Evolutionary conservation across 2,329 filamentous ascomycete species (phyloP).

Genomic region (Claviceps maximensis): DNA sequence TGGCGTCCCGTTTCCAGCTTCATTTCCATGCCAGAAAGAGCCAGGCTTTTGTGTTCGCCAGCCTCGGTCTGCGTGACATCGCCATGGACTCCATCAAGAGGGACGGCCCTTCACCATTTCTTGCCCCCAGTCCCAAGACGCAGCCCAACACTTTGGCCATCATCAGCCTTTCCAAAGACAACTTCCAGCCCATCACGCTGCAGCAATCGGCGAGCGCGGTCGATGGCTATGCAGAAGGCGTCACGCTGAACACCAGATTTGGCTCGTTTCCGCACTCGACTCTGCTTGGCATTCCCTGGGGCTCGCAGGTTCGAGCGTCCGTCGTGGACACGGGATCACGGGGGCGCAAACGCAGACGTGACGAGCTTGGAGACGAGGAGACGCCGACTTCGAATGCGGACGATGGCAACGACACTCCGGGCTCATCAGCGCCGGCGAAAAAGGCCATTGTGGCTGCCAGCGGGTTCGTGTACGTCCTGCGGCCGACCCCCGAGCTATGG

Average conservation of each 20-base stretch:
- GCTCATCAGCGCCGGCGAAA: constrained; percentile 27
- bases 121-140: constrained; percentile 54
- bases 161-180: constrained; percentile 78
- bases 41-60: neutral
- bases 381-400: constrained; percentile 22
- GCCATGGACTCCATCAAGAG: neutral
- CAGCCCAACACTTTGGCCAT: constrained; percentile 59
- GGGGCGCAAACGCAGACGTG: constrained; percentile 53
- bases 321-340: constrained; percentile 85
- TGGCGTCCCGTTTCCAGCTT: neutral
- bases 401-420: constrained; percentile 17
- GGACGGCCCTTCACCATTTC: constrained; percentile 53
- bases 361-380: constrained; percentile 30
- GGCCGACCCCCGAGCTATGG: constrained; percentile 72
- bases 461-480: constrained; percentile 67
- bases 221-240: constrained; percentile 62
- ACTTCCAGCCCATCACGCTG: constrained; percentile 63
- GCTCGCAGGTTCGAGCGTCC: constrained; percentile 80
- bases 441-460: constrained; percentile 41
- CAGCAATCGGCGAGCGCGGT: constrained; percentile 46
- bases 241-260: constrained; percentile 82
- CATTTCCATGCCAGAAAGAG: neutral
- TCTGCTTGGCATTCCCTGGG: constrained; percentile 70
- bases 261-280: constrained; percentile 80
- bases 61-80: neutral